These are phyloP conservation scores for Penicillium sclerotigenum DNA, from an alignment of 2,329 filamentous ascomycete genomes.

Conservation along the genomic window DNA sequence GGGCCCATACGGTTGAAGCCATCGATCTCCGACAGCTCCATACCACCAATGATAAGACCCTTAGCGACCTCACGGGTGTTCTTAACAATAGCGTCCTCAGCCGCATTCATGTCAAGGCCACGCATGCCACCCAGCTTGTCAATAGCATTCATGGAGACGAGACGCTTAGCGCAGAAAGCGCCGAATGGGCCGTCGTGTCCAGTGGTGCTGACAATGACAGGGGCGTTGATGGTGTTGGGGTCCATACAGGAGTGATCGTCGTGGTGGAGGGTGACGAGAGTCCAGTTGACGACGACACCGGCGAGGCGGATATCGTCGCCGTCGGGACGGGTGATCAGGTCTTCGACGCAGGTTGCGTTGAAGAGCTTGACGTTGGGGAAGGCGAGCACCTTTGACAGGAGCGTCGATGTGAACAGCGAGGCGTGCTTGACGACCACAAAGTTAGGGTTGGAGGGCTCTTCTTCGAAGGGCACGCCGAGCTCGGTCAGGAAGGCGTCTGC, in stretches of 20 bases:
- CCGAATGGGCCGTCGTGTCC: constrained; percentile 90
- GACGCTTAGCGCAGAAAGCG: constrained; percentile 84
- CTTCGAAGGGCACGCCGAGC: constrained; percentile 79
- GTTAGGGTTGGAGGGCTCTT: constrained; percentile 80
- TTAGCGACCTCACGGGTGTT: constrained; percentile 82
- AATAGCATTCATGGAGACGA: constrained; percentile 81
- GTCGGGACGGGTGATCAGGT: constrained; percentile 76
- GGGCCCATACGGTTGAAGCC: constrained; percentile 89
- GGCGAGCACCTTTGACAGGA: constrained; percentile 75
- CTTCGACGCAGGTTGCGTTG: constrained; percentile 90
- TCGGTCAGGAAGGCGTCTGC: constrained; percentile 80
- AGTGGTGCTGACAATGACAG: constrained; percentile 82
- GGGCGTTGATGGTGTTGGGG: constrained; percentile 93
- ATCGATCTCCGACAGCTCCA: constrained; percentile 89
- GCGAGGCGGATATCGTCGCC: constrained; percentile 65
- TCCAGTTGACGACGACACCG: constrained; percentile 95
- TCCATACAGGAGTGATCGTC: constrained; percentile 95
- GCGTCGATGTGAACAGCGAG: constrained; percentile 83
- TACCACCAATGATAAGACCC: constrained; percentile 87
- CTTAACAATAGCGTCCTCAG: constrained; percentile 93
- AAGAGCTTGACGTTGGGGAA: constrained; percentile 95
- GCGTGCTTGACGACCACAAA: constrained; percentile 94
- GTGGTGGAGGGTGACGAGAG: constrained; percentile 80
- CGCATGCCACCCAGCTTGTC: constrained; percentile 88
- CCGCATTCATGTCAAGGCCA: constrained; percentile 85